These are phyloP conservation scores for Colletotrichum caudatum DNA, from an alignment of 2,329 filamentous ascomycete genomes.

Conservation along the genomic window DNA sequence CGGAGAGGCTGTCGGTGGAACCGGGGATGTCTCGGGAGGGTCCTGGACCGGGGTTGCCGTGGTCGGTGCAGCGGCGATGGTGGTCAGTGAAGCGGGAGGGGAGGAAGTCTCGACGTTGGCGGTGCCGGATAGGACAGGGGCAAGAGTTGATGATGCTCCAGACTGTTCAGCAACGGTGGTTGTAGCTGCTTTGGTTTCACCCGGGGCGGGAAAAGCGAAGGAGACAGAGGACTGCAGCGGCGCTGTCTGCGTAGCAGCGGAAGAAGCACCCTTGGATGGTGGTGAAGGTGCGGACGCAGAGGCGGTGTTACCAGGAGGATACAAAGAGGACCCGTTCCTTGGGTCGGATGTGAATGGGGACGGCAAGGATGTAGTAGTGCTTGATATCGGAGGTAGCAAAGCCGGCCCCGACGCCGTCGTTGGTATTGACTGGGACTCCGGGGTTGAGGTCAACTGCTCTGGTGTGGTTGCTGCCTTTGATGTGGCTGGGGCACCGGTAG, in stretches of 20 bases:
- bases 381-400: slow-evolving; percentile 26
- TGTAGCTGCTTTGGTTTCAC: not conserved
- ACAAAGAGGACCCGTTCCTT: slow-evolving; percentile 14
- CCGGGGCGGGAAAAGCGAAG: slow-evolving; percentile 31
- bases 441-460: not conserved
- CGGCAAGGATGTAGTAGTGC: slow-evolving; percentile 34
- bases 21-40: not conserved
- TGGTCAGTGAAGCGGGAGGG: not conserved
- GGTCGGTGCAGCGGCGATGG: not conserved
- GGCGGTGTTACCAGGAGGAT: slow-evolving; percentile 8
- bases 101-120: slow-evolving; percentile 6
- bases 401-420: slow-evolving; percentile 8
- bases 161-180: not conserved
- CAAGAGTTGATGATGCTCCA: not conserved
- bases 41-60: not conserved
- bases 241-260: not conserved
- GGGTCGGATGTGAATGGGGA: slow-evolving; percentile 11
- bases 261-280: not conserved
- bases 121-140: slow-evolving; percentile 14
- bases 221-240: slow-evolving; percentile 28
- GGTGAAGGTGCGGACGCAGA: not conserved
- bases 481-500: slow-evolving; percentile 3
- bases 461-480: slow-evolving; percentile 4
- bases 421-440: not conserved
- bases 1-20: not conserved